Conservation (phyloP, 345 rosid species). For the Stellera chamaejasme region DNA sequence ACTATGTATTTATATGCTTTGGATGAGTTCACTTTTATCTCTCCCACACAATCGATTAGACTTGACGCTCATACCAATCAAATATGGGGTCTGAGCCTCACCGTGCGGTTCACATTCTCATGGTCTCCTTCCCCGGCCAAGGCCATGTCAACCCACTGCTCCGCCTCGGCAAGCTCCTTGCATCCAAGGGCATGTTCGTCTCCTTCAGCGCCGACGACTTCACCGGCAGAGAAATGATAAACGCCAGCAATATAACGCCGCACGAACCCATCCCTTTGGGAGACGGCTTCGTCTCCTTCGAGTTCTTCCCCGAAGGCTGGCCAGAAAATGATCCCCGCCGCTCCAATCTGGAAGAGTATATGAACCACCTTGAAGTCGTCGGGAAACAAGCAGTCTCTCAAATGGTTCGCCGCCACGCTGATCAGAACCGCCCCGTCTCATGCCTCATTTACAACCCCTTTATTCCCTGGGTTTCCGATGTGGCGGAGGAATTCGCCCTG, state of each 20-base stretch:
- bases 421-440: slow-evolving; percentile 55
- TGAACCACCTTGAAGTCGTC: slow-evolving; percentile 39
- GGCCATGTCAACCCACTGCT: slow-evolving; percentile 85
- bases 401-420: slow-evolving; percentile 38
- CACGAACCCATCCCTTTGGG: slow-evolving; percentile 48
- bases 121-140: slow-evolving; percentile 76
- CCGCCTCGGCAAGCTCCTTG: slow-evolving; percentile 65
- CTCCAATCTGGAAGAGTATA: slow-evolving; percentile 24
- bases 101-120: slow-evolving; percentile 41
- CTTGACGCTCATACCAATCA: neutral
- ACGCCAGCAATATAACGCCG: slow-evolving; percentile 32
- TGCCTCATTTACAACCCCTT: slow-evolving; percentile 84
- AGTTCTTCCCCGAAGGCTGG: slow-evolving; percentile 61
- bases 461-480: slow-evolving; percentile 79
- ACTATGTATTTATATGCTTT: slow-evolving; percentile 13
- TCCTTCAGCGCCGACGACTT: slow-evolving; percentile 48
- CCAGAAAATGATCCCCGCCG: slow-evolving; percentile 43
- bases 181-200: slow-evolving; percentile 71
- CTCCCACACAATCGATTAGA: neutral
- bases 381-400: slow-evolving; percentile 37
- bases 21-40: neutral
- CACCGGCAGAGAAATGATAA: slow-evolving; percentile 47
- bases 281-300: slow-evolving; percentile 56
- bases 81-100: slow-evolving; percentile 32
- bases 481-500: slow-evolving; percentile 54